Percentiles rank a stretch among this genome's conserved stretches.
These are phyloP conservation scores for Larix kaempferi DNA, from an alignment of 75 land plant species.

Conservation along the genomic window DNA sequence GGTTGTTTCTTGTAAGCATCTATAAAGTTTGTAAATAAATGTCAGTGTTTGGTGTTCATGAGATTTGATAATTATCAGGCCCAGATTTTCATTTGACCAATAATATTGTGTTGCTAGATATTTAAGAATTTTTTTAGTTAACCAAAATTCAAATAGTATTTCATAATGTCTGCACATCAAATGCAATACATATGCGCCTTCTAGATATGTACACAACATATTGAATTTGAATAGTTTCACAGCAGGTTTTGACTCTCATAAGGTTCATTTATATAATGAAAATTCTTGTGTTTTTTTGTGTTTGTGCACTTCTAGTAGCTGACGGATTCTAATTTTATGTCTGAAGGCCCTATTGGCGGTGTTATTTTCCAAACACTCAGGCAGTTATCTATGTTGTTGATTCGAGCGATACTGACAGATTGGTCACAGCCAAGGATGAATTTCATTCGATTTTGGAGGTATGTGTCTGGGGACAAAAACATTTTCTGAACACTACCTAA, in stretches of 20 bases:
- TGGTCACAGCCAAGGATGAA: conserved; percentile 90
- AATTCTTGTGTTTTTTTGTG: too few relatives aligned
- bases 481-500: too few relatives aligned
- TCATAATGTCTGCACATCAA: background rate
- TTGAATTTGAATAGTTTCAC: background rate
- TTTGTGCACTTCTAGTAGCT: background rate
- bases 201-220: background rate
- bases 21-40: background rate
- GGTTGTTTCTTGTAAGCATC: too few relatives aligned
- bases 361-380: conserved; percentile 98
- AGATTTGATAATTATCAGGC: background rate
- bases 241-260: background rate
- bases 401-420: conserved; percentile 93
- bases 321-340: background rate
- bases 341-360: conserved; percentile 96
- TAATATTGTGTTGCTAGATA: background rate
- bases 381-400: conserved; percentile 98
- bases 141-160: background rate
- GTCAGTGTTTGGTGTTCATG: background rate
- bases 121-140: background rate
- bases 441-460: conserved; percentile 92
- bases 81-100: background rate
- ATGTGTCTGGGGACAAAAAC: background rate
- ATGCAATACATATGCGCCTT: background rate
- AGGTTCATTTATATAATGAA: background rate